Evolutionary conservation across 345 rosid genomes (phyloP).

Genomic region (Eucalyptus sp.): DNA sequence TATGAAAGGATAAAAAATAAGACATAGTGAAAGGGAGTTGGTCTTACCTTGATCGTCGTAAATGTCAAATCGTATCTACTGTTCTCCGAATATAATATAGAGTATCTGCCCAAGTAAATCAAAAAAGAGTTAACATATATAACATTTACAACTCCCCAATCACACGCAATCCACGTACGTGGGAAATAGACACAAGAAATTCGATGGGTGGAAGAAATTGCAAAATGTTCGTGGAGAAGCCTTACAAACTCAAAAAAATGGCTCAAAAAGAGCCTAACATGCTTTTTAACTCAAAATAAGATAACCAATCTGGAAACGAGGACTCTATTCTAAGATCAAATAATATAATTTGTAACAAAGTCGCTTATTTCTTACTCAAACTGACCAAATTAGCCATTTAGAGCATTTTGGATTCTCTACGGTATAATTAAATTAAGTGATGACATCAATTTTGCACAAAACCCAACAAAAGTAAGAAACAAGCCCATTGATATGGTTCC

Average conservation of each 20-base stretch:
- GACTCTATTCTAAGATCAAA: background rate
- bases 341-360: background rate
- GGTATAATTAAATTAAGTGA: background rate
- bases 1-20: background rate
- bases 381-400: background rate
- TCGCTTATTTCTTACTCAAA: background rate
- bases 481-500: background rate
- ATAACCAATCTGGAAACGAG: too few species aligned
- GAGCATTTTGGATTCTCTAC: background rate
- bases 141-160: too few species aligned
- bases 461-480: background rate
- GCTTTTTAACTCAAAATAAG: too few species aligned
- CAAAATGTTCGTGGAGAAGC: too few species aligned
- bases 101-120: background rate
- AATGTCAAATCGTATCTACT: background rate
- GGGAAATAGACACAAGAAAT: background rate
- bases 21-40: background rate
- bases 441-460: background rate
- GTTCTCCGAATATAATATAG: background rate
- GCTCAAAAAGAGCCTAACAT: too few species aligned
- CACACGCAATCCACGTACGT: too few species aligned
- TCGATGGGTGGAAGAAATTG: background rate
- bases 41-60: background rate
- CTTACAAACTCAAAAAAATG: too few species aligned
- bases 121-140: background rate